Base-by-base conservation (phyloP, 345 rosid genomes). In the Lepidium africanum region DNA sequence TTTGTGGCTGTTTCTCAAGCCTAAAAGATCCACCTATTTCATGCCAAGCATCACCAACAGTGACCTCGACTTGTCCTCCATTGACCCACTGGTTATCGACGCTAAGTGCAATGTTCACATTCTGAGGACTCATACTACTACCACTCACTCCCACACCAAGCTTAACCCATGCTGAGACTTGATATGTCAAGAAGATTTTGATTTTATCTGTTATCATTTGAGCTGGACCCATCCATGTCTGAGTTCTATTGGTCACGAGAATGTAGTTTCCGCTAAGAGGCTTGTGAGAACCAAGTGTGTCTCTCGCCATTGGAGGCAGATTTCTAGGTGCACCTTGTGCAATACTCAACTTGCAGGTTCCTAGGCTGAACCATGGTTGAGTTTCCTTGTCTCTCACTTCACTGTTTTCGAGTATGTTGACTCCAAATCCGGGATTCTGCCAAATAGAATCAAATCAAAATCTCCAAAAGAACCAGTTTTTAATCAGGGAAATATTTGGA, bases 171-270 rank as follows among this genome's bases (percentile, higher is more conserved):
- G 96, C 97, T 19, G 97, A 84, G 21, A 90, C 81, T 77, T 92
- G 96, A 77, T 88, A 92, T 37, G 97, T 88, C 79, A 92, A 66
- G 69, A 80, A 85, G 61, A 84, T 87, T 73, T 86, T 78, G 68
- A 92, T 32, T 75, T 80, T 88, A 21, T 87, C 87, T 0, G 85
- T 80, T 80, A 92, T 88, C 59, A 90, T 80, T 76, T 92, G 98
- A 38, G 97, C 96, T n/a, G 98, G 97, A 46, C 97, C 98, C 96
- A 92, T 90, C 98, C 97, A 92, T 61, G 78, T 85, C 69, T 88
- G 89, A 0, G 96, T 83, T 23, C 98, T 85, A 33, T 84, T 87
- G 10, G 90, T 84, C n/a, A 82, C 96, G 10, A 71, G 77, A 52
- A 92, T 83, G 80, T 78, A 86, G 51, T 75, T 82, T 43, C 94